phyloP scores from a whole-genome alignment of 305 asterid genomes.

The Rubia peregrina region DNA sequence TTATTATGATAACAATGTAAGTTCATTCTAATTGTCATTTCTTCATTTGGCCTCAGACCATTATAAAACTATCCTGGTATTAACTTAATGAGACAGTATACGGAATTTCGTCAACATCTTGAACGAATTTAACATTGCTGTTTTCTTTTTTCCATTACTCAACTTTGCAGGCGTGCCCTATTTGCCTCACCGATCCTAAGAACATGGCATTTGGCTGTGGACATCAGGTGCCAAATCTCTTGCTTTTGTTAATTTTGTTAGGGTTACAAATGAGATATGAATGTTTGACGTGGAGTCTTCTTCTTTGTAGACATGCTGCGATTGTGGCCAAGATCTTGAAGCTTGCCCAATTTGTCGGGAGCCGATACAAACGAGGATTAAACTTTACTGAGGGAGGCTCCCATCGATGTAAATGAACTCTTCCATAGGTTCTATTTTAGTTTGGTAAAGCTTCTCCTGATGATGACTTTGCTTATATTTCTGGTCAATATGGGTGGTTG shows the following conservation, averaged over 20 bases:
- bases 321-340: slow-evolving; percentile 64
- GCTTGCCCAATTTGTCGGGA: slow-evolving; percentile 77
- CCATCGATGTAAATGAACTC: background rate
- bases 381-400: slow-evolving; percentile 47
- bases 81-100: background rate
- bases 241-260: slow-evolving; percentile 4
- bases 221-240: slow-evolving; percentile 58
- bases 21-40: background rate
- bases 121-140: background rate
- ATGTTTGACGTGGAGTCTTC: background rate
- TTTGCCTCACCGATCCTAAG: slow-evolving; percentile 67
- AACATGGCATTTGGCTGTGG: slow-evolving; percentile 97
- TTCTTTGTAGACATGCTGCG: slow-evolving; percentile 68
- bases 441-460: background rate
- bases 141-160: slow-evolving; percentile 7
- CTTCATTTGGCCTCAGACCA: background rate
- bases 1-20: slow-evolving; percentile 70
- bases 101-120: background rate
- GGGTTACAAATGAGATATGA: background rate
- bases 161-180: slow-evolving; percentile 72
- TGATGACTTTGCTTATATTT: background rate
- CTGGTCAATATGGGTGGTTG: background rate
- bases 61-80: background rate
- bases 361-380: slow-evolving; percentile 64
- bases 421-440: background rate